A percentile compares a stretch with the other conserved stretches of the same genome.
These are phyloP conservation scores for Xerocomus potaroensis DNA, from an alignment of 768 basidiomycete genomes.

Conservation along the genomic window DNA sequence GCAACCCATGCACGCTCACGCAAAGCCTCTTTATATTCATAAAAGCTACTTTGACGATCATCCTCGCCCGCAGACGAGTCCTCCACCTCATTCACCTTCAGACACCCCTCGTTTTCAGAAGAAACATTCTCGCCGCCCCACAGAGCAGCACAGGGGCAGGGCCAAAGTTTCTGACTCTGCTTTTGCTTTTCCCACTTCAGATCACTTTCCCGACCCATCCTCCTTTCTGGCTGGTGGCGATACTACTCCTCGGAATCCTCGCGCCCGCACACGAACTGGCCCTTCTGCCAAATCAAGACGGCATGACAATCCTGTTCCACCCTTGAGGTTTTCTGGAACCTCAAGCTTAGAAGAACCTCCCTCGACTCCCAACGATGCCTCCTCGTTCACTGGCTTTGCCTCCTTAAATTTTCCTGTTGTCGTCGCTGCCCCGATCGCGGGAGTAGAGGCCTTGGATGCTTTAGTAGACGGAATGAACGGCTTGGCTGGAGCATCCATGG, in stretches of 20 bases:
- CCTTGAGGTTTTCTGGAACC: conserved; percentile 61
- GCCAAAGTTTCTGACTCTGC: conserved; percentile 24
- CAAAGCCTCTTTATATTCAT: conserved; percentile 17
- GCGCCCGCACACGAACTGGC: conserved; percentile 55
- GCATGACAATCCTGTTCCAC: conserved; percentile 44
- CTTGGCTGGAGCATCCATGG: conserved; percentile 65
- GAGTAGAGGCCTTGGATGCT: conserved; percentile 86
- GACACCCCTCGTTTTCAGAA: conserved; percentile 12
- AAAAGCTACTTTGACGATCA: conserved; percentile 46
- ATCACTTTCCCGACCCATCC: conserved; percentile 23
- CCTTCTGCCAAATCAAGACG: conserved; percentile 43
- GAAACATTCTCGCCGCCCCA: conserved; percentile 23
- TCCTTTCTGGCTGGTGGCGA: conserved; percentile 24
- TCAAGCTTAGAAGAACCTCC: conserved; percentile 75
- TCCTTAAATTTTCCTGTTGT: conserved; percentile 56
- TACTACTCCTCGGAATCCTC: conserved; percentile 37
- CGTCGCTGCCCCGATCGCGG: conserved; percentile 72
- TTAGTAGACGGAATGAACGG: conserved; percentile 89
- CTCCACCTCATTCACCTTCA: conserved; percentile 27
- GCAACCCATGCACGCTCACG: conserved; percentile 11
- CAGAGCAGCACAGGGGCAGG: conserved; percentile 24
- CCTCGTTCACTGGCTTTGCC: conserved; percentile 13
- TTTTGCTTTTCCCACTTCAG: conserved; percentile 27
- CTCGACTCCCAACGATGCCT: conserved; percentile 58
- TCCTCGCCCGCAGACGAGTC: conserved; percentile 38